Evolutionary conservation across 805 yeast species (phyloP), one percentile per base, ranked within the genome.

Genomic region (Millerozyma acaciae): DNA sequence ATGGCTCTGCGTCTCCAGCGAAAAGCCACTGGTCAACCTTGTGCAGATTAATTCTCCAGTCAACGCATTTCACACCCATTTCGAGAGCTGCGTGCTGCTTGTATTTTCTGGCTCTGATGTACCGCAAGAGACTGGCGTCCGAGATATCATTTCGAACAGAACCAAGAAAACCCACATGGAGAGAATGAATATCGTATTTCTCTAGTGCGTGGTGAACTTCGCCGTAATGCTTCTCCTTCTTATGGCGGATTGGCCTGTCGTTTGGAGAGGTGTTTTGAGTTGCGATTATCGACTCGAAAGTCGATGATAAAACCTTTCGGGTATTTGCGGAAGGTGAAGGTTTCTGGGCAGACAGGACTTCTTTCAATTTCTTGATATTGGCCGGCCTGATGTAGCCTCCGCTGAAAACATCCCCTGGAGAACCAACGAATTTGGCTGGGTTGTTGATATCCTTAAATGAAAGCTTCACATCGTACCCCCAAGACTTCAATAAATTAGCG

Each of bases 81-180:
- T 66, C 64, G 36, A 84, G 53, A 0, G 87, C 70, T 48, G 78
- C 75, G 45, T 77, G 80, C 14, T 79, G 68, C 44, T 83, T 77
- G 80, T 87, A 87, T 60, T 87, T 87, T 60, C 96, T 78, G 23
- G 96, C 96, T 46, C 95, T 72, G 17, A 85, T 59, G 49, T 82
- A 89, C 49, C 95, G 73, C 50, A 89, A 67, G 20, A 85, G 32
- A 45, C 80, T 58, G 47, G 84, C 81, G 57, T 93, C 98, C 3
- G 94, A 84, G 29, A 80, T 70, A 55, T 90, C 97, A 26, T 78
- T 73, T 60, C 90, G 78, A 3, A 29, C 7, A 16, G 35, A 43
- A 7, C 16, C 22, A 23, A 43, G 21, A 4, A 88, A 8, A 82
- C 79, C 54, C 19, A 55, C 55, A 40, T 75, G 74, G 7, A 78